Conservation (phyloP, 2,329 filamentous ascomycete genomes). For the Aspergillus thermomutatus region DNA sequence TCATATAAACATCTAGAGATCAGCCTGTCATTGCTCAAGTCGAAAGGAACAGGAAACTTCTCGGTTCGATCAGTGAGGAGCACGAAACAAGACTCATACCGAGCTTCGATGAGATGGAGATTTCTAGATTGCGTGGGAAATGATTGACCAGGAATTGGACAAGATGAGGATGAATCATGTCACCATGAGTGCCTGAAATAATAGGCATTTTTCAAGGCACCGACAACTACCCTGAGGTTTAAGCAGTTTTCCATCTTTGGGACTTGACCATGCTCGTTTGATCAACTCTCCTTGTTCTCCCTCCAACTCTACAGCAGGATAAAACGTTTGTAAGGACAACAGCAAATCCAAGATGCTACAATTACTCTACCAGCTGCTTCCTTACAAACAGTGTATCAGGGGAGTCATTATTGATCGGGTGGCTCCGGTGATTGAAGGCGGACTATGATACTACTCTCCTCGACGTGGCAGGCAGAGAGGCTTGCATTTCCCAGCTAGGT, state of each 20-base stretch:
- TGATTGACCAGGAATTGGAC: not conserved
- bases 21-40: not conserved
- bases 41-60: not conserved
- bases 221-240: not conserved
- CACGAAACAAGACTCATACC: not conserved
- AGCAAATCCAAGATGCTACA: not conserved
- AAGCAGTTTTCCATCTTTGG: too few relatives aligned
- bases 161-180: not conserved
- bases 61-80: not conserved
- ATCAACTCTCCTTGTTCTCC: not conserved
- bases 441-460: conserved; percentile 7
- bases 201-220: not conserved
- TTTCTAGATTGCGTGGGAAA: not conserved
- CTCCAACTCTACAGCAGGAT: not conserved
- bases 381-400: not conserved
- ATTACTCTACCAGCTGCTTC: not conserved
- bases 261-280: not conserved
- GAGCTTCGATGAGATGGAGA: not conserved
- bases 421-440: conserved; percentile 11
- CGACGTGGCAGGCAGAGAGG: conserved; percentile 24
- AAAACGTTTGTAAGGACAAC: not conserved
- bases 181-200: not conserved
- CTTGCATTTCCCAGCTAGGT: conserved; percentile 8
- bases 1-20: not conserved
- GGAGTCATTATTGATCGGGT: conserved; percentile 5